Percentiles rank a stretch among this genome's conserved stretches.
Conservation (phyloP, 1,284 basidiomycete genomes). For the Peniophora sp. region DNA sequence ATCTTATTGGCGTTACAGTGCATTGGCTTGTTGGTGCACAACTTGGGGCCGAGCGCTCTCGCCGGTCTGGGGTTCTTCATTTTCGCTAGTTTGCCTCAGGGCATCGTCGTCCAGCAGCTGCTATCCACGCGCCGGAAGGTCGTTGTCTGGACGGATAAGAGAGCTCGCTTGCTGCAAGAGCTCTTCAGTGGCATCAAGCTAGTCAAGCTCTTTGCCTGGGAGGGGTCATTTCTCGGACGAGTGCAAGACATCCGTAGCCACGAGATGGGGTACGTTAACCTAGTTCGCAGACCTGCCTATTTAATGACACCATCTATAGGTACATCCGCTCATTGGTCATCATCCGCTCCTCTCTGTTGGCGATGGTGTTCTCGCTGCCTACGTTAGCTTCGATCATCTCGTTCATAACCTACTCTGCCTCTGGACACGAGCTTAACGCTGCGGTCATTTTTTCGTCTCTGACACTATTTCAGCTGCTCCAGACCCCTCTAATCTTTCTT, state of each 20-base stretch:
- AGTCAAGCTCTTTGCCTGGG: constrained; percentile 85
- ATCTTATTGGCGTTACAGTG: constrained; percentile 24
- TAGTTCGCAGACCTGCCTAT: not conserved
- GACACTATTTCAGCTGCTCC: constrained; percentile 75
- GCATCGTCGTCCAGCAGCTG: constrained; percentile 65
- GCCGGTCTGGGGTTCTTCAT: constrained; percentile 81
- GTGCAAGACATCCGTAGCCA: constrained; percentile 64
- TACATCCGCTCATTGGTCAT: constrained; percentile 63
- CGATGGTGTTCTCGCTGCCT: constrained; percentile 65
- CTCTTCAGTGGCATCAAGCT: constrained; percentile 81
- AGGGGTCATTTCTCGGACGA: constrained; percentile 63
- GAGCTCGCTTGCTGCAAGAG: constrained; percentile 78
- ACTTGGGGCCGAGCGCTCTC: constrained; percentile 76
- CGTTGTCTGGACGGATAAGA: constrained; percentile 89
- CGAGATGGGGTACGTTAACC: constrained; percentile 64
- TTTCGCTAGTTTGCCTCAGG: constrained; percentile 58
- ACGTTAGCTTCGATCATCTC: constrained; percentile 79
- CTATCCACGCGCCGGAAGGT: constrained; percentile 67
- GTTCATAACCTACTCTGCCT: constrained; percentile 75
- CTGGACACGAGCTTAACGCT: constrained; percentile 61
- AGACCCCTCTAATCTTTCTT: constrained; percentile 70
- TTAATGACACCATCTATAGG: constrained; percentile 2
- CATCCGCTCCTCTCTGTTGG: constrained; percentile 63
- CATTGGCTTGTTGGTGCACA: constrained; percentile 57
- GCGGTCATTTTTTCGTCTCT: constrained; percentile 77